These are phyloP conservation scores for Globisporangium nunn DNA, from an alignment of 352 stramenopile species.

Conservation along the genomic window DNA sequence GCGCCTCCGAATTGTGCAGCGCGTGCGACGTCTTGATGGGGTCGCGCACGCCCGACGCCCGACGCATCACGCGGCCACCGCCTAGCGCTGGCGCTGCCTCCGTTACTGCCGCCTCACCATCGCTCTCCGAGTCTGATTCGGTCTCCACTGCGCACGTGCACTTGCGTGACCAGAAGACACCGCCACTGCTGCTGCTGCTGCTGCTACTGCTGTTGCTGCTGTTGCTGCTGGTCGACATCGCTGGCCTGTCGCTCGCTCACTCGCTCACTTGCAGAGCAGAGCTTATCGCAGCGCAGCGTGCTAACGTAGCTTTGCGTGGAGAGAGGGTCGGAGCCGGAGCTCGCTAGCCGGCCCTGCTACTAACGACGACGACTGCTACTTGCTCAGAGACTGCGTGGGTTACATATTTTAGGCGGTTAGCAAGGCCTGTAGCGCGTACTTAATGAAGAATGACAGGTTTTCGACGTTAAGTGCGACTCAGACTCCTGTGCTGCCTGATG, in stretches of 20 bases:
- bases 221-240: not conserved
- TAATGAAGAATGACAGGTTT: no score
- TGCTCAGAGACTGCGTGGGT: no score
- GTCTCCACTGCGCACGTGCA: conserved; percentile 69
- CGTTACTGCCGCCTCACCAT: conserved; percentile 20
- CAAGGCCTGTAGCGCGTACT: no score
- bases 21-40: conserved; percentile 57
- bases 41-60: conserved; percentile 37
- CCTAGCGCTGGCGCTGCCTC: not conserved
- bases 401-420: no score
- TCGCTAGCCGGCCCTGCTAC: no score
- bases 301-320: no score
- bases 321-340: no score
- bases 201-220: not conserved
- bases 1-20: conserved; percentile 62
- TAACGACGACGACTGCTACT: no score
- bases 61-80: conserved; percentile 16
- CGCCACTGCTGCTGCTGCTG: not conserved
- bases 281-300: no score
- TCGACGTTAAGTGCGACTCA: no score
- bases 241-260: not conserved
- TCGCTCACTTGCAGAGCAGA: no score
- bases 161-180: conserved; percentile 26
- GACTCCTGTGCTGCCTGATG: no score
- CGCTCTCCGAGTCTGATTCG: conserved; percentile 52